These are phyloP conservation scores for Neurospora sp. DNA, from an alignment of 495 filamentous ascomycete genomes.

Conservation along the genomic window DNA sequence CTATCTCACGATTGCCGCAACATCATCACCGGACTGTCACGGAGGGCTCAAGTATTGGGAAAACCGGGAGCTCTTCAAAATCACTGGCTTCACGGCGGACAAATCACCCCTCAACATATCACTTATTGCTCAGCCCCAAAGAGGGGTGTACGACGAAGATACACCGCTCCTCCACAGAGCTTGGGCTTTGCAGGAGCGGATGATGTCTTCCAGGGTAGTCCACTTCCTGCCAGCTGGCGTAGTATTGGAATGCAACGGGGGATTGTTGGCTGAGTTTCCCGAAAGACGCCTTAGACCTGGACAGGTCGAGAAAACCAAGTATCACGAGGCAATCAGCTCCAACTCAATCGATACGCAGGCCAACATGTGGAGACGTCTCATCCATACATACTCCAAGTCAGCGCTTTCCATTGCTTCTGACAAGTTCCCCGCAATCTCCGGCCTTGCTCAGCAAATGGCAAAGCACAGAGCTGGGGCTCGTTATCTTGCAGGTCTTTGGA, in stretches of 20 bases:
- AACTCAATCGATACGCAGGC: not conserved
- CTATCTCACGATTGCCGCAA: constrained; percentile 11
- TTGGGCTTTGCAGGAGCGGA: not conserved
- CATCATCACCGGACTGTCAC: not conserved
- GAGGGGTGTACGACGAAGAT: too few relatives aligned
- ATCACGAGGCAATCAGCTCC: not conserved
- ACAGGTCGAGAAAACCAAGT: not conserved
- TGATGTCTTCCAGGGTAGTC: not conserved
- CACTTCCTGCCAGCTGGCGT: not conserved
- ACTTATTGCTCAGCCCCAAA: too few relatives aligned
- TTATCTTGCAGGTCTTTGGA: not conserved
- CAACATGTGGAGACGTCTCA: not conserved
- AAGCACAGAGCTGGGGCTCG: not conserved
- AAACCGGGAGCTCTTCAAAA: not conserved
- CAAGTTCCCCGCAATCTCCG: not conserved
- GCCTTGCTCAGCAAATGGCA: not conserved
- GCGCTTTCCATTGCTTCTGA: not conserved
- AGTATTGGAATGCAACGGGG: not conserved
- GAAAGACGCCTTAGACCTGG: too few relatives aligned
- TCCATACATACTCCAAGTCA: not conserved
- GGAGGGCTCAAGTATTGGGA: not conserved
- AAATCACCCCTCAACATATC: not conserved
- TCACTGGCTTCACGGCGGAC: not conserved
- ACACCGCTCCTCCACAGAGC: not conserved
- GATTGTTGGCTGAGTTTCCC: not conserved